phyloP scores from a whole-genome alignment of 495 filamentous ascomycete species.

The Aspergillus nanangensis region DNA sequence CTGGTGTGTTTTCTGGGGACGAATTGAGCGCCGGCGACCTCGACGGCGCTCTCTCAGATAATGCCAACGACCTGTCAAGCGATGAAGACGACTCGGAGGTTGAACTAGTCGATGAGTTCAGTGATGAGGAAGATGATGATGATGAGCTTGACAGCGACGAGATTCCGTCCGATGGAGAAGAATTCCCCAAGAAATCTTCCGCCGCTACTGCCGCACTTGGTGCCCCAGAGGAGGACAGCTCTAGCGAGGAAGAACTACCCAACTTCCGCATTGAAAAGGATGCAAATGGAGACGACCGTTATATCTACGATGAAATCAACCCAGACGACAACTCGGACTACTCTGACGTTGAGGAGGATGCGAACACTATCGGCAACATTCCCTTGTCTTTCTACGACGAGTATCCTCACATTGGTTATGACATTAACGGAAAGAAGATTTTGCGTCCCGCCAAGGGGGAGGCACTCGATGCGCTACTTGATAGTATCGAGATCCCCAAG shows the following conservation, averaged over 20 bases:
- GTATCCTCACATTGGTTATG: constrained; percentile 97
- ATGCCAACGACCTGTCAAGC: constrained; percentile 44
- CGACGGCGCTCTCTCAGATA: constrained; percentile 61
- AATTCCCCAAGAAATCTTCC: constrained; percentile 16
- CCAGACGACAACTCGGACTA: constrained; percentile 96
- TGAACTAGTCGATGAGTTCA: constrained; percentile 43
- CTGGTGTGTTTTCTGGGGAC: constrained; percentile 55
- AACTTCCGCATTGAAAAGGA: constrained; percentile 54
- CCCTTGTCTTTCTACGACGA: constrained; percentile 92
- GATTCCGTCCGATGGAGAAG: constrained; percentile 44
- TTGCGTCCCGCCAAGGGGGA: constrained; percentile 92
- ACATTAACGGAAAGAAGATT: constrained; percentile 97
- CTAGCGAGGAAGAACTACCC: constrained; percentile 24
- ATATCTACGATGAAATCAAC: constrained; percentile 84
- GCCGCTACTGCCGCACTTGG: constrained; percentile 15
- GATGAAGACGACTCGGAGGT: constrained; percentile 44
- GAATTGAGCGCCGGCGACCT: constrained; percentile 61
- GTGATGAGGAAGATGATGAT: constrained; percentile 36
- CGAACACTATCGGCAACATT: constrained; percentile 94
- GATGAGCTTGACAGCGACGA: constrained; percentile 48
- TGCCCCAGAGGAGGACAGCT: constrained; percentile 10
- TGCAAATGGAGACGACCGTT: constrained; percentile 70
- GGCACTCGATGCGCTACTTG: constrained; percentile 87
- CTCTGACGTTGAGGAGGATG: constrained; percentile 70
- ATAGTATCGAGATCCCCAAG: constrained; percentile 96